Conservation (phyloP, 306 rosid species). For the Lithocarpus polystachyus region DNA sequence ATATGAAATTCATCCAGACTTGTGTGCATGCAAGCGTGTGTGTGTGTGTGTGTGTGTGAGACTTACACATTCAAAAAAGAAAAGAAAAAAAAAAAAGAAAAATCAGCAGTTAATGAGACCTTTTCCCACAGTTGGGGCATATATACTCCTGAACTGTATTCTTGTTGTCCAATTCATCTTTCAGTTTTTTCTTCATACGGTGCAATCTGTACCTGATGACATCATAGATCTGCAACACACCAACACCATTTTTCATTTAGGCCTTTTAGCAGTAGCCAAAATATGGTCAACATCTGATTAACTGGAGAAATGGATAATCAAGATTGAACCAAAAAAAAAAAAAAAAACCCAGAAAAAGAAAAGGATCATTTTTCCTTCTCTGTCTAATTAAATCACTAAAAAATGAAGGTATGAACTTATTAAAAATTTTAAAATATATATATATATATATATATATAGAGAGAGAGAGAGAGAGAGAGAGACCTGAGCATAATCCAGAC, state of each 20-base stretch:
- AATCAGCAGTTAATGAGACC: slow-evolving; percentile 39
- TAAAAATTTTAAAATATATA: neutral
- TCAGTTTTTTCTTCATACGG: slow-evolving; percentile 92
- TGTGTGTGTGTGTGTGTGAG: no score
- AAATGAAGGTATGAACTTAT: slow-evolving; percentile 13
- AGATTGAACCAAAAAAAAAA: neutral
- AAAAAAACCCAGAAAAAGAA: neutral
- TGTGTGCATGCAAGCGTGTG: neutral
- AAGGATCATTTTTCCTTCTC: slow-evolving; percentile 18
- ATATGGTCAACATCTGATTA: slow-evolving; percentile 20
- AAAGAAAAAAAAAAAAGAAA: no score
- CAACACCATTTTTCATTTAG: slow-evolving; percentile 8
- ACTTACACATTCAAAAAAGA: neutral
- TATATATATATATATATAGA: neutral
- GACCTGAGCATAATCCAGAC: slow-evolving; percentile 86
- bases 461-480: slow-evolving; percentile 21
- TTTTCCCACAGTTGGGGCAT: slow-evolving; percentile 82
- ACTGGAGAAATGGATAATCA: slow-evolving; percentile 5
- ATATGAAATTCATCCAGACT: neutral
- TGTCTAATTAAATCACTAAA: slow-evolving; percentile 11
- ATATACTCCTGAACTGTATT: slow-evolving; percentile 89
- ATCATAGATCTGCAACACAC: slow-evolving; percentile 70
- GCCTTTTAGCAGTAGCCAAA: slow-evolving; percentile 24
- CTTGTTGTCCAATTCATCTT: slow-evolving; percentile 97
- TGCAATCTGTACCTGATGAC: slow-evolving; percentile 92